Evolutionary conservation across 352 stramenopile species (phyloP), one percentile per base, ranked within the genome.

Genomic region (Globisporangium barbulae): DNA sequence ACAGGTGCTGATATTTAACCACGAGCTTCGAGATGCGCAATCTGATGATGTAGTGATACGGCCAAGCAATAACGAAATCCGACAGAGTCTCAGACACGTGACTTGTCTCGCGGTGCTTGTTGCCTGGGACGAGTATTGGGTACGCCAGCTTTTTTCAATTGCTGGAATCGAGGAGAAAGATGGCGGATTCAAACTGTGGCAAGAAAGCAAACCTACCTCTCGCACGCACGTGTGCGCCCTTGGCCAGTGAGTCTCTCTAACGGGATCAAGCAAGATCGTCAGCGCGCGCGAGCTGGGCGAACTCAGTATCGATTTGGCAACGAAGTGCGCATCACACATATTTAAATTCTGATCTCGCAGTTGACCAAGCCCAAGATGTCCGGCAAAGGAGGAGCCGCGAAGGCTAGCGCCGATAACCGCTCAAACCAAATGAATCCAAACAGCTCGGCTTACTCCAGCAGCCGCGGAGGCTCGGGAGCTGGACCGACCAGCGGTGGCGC

Each of bases 321-420:
- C 50, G 50, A 44, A 13, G 30, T 19, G 50, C 50, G 5, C 45
- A 42, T 5, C 6, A 22, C 33, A 25, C 5, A 22, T 15, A 39
- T 6, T 12, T 12, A 39, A 9, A 8, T 39, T 39, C 33, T 39
- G 33, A 39, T 17, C 52, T 7, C 22, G 7, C 25, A 57, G n/a
- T 2, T 25, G 31, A 42, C 13, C 31, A 57, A 57, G 17, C 30
- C 6, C 17, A 35, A 31, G 25, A 62, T 62, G 56, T 12, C 56
- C n/a, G 56, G 56, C 25, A 62, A 44, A 17, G 56, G 55, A 61
- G 22, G 25, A 17, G 55, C 39, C 4, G 41, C 55, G 6, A 37
- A 78, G 56, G 70, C 73, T 7, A 57, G 70, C 1, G 53, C 42
- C 2, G 70, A 79, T 48, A 77, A 79, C 35, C 70, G 62, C 6